Conservation (phyloP, 306 rosid species). For the Prunus mongolica region DNA sequence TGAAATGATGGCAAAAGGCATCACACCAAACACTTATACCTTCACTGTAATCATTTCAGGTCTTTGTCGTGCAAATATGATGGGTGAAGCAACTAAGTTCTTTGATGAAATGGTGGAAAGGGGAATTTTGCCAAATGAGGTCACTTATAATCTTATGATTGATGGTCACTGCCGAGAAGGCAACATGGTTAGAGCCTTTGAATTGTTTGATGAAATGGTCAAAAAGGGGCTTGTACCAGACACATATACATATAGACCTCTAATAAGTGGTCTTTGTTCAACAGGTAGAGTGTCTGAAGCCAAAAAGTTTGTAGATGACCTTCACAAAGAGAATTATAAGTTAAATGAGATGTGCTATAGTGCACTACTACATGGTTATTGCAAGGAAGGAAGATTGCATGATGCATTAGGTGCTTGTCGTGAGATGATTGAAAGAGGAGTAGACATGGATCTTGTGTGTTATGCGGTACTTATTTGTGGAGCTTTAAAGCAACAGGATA, state of each 20-base stretch:
- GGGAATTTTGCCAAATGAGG: constrained; percentile 74
- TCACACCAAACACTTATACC: constrained; percentile 65
- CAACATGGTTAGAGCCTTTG: constrained; percentile 66
- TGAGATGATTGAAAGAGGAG: constrained; percentile 74
- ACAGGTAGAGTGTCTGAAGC: constrained; percentile 74
- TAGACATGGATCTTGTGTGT: constrained; percentile 79
- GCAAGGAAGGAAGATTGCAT: constrained; percentile 69
- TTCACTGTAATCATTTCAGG: constrained; percentile 79
- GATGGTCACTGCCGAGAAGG: constrained; percentile 69
- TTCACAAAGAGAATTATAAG: constrained; percentile 50
- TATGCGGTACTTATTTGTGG: constrained; percentile 71
- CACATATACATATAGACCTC: constrained; percentile 77
- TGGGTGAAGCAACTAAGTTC: constrained; percentile 63
- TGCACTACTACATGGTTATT: constrained; percentile 77
- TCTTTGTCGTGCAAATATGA: constrained; percentile 51
- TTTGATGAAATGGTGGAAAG: constrained; percentile 59
- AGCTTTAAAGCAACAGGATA: constrained; percentile 58
- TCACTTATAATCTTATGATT: constrained; percentile 88
- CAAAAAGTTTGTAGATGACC: constrained; percentile 62
- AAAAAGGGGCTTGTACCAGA: constrained; percentile 69
- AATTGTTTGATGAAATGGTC: constrained; percentile 71
- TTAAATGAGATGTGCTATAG: constrained; percentile 84
- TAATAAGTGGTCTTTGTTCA: constrained; percentile 77
- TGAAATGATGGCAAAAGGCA: constrained; percentile 68
- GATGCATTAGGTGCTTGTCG: constrained; percentile 69